Conservation (phyloP, 73 alveolate genomes). For the Tetrahymena borealis region DNA sequence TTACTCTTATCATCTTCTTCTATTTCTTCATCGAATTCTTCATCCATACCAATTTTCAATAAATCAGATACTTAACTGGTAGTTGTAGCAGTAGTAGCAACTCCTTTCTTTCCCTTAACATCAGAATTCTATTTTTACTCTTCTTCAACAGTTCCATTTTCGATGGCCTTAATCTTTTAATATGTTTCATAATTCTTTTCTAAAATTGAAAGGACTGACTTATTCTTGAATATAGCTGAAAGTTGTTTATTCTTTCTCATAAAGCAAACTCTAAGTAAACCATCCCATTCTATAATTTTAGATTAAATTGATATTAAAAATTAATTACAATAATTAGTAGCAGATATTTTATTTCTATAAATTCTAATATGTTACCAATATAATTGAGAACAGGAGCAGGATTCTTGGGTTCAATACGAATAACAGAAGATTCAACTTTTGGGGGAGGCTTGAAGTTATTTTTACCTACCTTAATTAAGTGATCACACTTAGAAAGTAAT, state of each 20-base stretch:
- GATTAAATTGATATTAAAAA: too few relatives aligned
- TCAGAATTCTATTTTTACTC: constrained; percentile 18
- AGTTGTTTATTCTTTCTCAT: constrained; percentile 94
- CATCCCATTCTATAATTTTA: constrained; percentile 96
- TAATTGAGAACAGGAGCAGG: constrained; percentile 93
- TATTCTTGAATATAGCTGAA: constrained; percentile 91
- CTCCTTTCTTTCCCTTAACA: constrained; percentile 47
- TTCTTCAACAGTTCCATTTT: constrained; percentile 24
- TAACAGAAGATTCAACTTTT: constrained; percentile 97
- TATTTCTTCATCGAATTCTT: constrained; percentile 32
- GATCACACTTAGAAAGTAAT: constrained; percentile 93
- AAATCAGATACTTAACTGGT: constrained; percentile 9
- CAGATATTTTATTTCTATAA: not conserved
- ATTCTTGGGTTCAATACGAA: constrained; percentile 91
- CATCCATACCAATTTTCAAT: constrained; percentile 23
- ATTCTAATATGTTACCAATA: constrained; percentile 10
- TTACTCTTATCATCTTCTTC: constrained; percentile 50
- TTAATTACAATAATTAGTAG: not conserved
- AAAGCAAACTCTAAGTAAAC: constrained; percentile 90
- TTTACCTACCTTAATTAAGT: constrained; percentile 90
- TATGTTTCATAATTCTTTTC: constrained; percentile 65
- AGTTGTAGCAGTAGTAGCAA: constrained; percentile 21
- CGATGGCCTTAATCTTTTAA: constrained; percentile 6
- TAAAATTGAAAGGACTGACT: constrained; percentile 77
- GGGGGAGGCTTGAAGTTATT: constrained; percentile 99